Base-by-base conservation (phyloP, 2,329 filamentous ascomycete species). In the Nemania sp. region DNA sequence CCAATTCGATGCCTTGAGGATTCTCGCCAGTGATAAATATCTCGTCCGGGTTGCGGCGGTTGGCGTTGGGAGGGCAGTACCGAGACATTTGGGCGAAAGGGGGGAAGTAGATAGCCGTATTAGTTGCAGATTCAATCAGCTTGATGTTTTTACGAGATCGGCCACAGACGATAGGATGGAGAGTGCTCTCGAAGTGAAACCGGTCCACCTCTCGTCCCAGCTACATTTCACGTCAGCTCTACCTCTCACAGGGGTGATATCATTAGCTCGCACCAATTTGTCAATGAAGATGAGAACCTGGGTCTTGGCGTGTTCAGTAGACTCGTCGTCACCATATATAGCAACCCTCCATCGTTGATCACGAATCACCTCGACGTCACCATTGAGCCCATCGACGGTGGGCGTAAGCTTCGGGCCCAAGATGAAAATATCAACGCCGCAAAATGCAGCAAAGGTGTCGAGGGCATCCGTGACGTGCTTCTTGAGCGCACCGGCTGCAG, bases 101-200 rank as follows among this genome's bases (percentile, higher is more conserved):
- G 29, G 95, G 95, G 73, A 99, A 98, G 79, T 99, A 99, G 70
- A 99, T 98, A 65, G 95, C 94, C 9, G 95, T 98, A 70, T 93
- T 92, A 13, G 95, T 98, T 29, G 90, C 87, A 13, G 95, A 96
- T 77, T 99, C 95, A 72, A 99, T 97, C 70, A 95, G 81, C 80
- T 98, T 98, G 80, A 99, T 97, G 75, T 97, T 97, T 81, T 97
- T 96, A 68, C 95, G 87, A 68, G 93, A 94, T 50, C 95, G 90
- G 50, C 95, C 95, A 74, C 93, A 97, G 51, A 98, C 88, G 57
- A 97, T 83, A 59, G 92, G 95, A 74, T 99, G 95, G 73, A 97
- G 85, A 25, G 92, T 72, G 59, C 68, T 73, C 57, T 74, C 72
- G 54, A 73, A 64, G 51, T 68, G 68, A 60, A 73, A 70, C 32